Conservation (phyloP, 345 rosid genomes). For the Ceriops tagal region DNA sequence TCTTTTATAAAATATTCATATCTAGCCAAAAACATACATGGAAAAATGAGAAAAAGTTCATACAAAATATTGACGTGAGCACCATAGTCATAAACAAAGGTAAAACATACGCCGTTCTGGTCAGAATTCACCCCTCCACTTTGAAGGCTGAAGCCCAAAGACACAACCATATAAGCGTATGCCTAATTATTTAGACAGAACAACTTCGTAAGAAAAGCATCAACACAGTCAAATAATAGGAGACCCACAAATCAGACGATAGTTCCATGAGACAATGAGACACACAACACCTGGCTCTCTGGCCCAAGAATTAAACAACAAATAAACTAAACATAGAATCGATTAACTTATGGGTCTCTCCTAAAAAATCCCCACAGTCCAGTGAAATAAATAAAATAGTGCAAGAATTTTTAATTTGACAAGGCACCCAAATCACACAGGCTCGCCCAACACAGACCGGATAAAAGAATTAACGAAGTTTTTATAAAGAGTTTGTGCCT, state of each 20-base stretch:
- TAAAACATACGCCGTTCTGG: slow-evolving; percentile 32
- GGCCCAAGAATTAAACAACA: background rate
- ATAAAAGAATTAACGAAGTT: slow-evolving; percentile 7
- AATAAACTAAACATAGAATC: slow-evolving; percentile 12
- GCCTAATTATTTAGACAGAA: slow-evolving; percentile 24
- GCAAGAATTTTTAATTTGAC: slow-evolving; percentile 8
- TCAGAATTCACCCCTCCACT: slow-evolving; percentile 38
- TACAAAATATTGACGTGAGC: slow-evolving; percentile 11
- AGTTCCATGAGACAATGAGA: slow-evolving; percentile 39
- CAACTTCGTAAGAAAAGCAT: slow-evolving; percentile 15
- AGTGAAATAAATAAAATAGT: background rate
- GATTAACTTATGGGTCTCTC: slow-evolving; percentile 6
- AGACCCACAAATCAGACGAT: slow-evolving; percentile 36
- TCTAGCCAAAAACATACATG: slow-evolving; percentile 7
- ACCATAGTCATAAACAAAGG: slow-evolving; percentile 17
- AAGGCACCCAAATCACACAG: slow-evolving; percentile 16
- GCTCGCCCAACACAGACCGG: background rate
- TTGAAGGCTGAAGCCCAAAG: slow-evolving; percentile 14
- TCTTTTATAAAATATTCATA: slow-evolving; percentile 14
- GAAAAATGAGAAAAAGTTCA: slow-evolving; percentile 10
- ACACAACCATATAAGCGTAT: slow-evolving; percentile 23
- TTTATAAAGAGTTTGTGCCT: slow-evolving; percentile 7
- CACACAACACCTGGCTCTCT: slow-evolving; percentile 23
- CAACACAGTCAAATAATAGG: slow-evolving; percentile 23
- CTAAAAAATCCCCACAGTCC: slow-evolving; percentile 5